A percentile compares a stretch with the other conserved stretches of the same genome.
Conservation (phyloP, 2,329 filamentous ascomycete species). For the Talaromyces sp. region DNA sequence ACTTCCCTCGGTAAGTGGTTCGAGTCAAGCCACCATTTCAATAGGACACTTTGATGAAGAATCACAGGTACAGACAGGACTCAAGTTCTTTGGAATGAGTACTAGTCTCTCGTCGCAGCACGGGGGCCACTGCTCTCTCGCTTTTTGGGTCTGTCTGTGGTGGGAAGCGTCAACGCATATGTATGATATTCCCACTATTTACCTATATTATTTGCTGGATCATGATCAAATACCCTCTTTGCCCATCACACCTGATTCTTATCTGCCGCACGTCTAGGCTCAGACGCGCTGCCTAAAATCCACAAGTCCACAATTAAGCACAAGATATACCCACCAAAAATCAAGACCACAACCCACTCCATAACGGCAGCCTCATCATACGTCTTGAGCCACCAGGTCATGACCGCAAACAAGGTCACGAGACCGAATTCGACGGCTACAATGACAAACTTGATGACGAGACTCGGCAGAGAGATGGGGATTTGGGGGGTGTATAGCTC, state of each 20-base stretch:
- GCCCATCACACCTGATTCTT: background rate
- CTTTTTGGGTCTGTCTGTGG: background rate
- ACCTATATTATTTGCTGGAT: background rate
- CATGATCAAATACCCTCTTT: background rate
- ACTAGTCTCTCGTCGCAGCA: no score
- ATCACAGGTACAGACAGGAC: no score
- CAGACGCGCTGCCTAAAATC: constrained; percentile 1
- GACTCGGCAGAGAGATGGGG: constrained; percentile 8
- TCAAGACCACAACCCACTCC: constrained; percentile 15
- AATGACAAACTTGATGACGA: constrained; percentile 7
- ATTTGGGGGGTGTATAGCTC: background rate
- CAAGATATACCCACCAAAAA: constrained; percentile 14
- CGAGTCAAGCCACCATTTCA: no score
- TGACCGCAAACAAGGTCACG: constrained; percentile 7
- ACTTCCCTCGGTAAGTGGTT: background rate
- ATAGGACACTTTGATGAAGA: no score
- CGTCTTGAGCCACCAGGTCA: constrained; percentile 12
- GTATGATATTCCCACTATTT: background rate
- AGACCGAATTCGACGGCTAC: constrained; percentile 12
- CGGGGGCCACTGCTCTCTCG: background rate
- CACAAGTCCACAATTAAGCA: constrained; percentile 16
- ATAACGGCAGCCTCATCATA: constrained; percentile 13
- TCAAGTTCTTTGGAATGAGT: no score
- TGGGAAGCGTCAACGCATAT: background rate
- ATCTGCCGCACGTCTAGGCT: background rate